Evolutionary conservation across 768 basidiomycete genomes (phyloP), one percentile per base, ranked within the genome.

Genomic region (Mycena galopus): DNA sequence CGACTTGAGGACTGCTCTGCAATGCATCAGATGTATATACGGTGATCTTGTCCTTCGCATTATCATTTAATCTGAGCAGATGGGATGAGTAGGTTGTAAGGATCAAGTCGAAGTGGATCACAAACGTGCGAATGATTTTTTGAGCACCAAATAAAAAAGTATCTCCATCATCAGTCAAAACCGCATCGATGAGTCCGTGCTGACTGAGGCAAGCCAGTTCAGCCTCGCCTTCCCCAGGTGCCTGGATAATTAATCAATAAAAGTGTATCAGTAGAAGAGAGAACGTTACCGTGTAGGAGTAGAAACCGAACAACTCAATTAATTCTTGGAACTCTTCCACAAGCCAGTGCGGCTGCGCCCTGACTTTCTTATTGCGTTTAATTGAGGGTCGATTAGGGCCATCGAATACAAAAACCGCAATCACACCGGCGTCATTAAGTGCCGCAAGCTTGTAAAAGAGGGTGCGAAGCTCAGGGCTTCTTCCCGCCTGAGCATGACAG

Each of bases 331-430:
- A 59, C 39, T 59, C 57, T 0, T 21, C n/a, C 1, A 35, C 19
- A 8, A 44, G 39, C 53, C 19, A 56, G 37, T 56, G 55, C 16
- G 37, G 57, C 47, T 59, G 19, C 2, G 44, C 44, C 21, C 19
- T 47, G n/a, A 80, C 79, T 39, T 75, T 64, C 66, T 81, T 82
- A 50, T 82, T 81, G 6, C 86, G 80, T 77, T 89, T 89, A 42
- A 80, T 70, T 5, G 67, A 51, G 6, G 89, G 88, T 39, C 86
- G 81, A 25, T 79, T 60, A 0, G 82, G 81, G 0, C 89, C 88
- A 78, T 90, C 86, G 71, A 90, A 89, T 0, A 90, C 85, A 76
- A 89, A 88, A 1, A 89, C 78, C 6, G 82, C 81, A 1, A 82
- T 77, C 37, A 87, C 73, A 1, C 85, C 82, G 4, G 82, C 75